Base-by-base conservation (phyloP, 2,329 filamentous ascomycete species). In the Aspergillus pseudonomiae region DNA sequence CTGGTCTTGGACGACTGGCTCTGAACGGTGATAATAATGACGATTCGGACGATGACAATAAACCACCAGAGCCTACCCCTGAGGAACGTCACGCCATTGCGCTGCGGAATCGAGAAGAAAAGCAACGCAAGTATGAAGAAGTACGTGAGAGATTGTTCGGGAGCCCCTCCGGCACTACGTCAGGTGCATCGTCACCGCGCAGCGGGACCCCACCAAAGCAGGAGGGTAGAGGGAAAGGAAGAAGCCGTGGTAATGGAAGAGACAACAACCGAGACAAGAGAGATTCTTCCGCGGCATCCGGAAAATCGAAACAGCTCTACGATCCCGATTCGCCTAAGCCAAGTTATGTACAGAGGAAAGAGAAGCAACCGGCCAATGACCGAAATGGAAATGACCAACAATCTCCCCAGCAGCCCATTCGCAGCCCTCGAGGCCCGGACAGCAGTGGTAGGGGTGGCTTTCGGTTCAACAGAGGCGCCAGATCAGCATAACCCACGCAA, bases 61-160 rank as follows among this genome's bases (percentile, higher is more conserved):
- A 86, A 74, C 86, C 87, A 66, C 82, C 84, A 24, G 88, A 88
- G 69, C 86, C 88, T 50, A 91, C 88, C 0, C 86, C 90, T 4
- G 91, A 94, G 71, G 91, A 97, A 80, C 86, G 93, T 39, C 88
- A 91, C 65, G 86, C 88, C 28, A 91, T 91, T 73, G 91, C 94
- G 59, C 88, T 93, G 75, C 85, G 86, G 56, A 92, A 96, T 70
- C 86, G 89, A 11, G 93, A 96, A 74, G 93, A 96, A 80, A 97
- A 95, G 81, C 91, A 96, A 81, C 89, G 89, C 62, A 91, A 91
- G 65, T 97, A 97, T 75, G 91, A 96, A 65, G 93, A 97, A 80
- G 92, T 89, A 6, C 86, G 94, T 34, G 92, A 94, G 71, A 91
- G 93, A 75, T 89, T 97, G 61, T 94, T 97, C 77, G 93, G 93